A percentile compares a stretch with the other conserved stretches of the same genome.
Evolutionary conservation across 331 rosid species (phyloP).

Genomic region (Acacia pycnantha): DNA sequence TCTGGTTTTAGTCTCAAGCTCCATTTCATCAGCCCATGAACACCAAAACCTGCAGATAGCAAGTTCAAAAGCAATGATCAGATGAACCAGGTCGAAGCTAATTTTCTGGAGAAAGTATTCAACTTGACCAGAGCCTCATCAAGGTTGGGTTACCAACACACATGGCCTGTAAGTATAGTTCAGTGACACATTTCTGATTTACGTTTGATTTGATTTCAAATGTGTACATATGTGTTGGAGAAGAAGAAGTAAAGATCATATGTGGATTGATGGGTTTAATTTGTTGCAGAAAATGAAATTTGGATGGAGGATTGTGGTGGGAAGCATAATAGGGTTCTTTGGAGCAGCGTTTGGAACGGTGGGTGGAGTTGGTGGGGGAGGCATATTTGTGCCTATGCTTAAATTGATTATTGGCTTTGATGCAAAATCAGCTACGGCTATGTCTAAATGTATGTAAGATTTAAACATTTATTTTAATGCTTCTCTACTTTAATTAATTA

Average conservation of each 20-base stretch:
- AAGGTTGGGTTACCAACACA: slow-evolving; percentile 37
- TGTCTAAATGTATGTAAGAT: slow-evolving; percentile 83
- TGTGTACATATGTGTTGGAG: neutral
- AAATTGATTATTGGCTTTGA: slow-evolving; percentile 68
- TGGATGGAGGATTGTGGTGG: slow-evolving; percentile 63
- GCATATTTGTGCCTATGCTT: slow-evolving; percentile 84
- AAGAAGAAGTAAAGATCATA: neutral
- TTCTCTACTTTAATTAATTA: neutral
- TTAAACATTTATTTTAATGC: neutral
- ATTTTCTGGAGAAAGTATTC: slow-evolving; percentile 20
- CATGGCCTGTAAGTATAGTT: slow-evolving; percentile 54
- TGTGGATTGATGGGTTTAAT: neutral
- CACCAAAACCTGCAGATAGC: neutral
- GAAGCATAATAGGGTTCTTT: slow-evolving; percentile 54
- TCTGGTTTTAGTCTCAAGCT: slow-evolving; percentile 11
- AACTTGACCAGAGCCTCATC: slow-evolving; percentile 40
- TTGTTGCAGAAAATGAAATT: slow-evolving; percentile 54
- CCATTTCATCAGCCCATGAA: slow-evolving; percentile 21
- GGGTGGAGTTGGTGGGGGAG: slow-evolving; percentile 90
- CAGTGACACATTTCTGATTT: neutral
- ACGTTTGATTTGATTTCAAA: neutral
- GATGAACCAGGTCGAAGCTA: neutral
- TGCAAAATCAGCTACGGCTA: slow-evolving; percentile 68
- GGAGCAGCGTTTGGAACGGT: slow-evolving; percentile 80
- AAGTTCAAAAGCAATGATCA: neutral